Conservation (phyloP, 2,329 filamentous ascomycete species). For the Elsinoe necatrix region DNA sequence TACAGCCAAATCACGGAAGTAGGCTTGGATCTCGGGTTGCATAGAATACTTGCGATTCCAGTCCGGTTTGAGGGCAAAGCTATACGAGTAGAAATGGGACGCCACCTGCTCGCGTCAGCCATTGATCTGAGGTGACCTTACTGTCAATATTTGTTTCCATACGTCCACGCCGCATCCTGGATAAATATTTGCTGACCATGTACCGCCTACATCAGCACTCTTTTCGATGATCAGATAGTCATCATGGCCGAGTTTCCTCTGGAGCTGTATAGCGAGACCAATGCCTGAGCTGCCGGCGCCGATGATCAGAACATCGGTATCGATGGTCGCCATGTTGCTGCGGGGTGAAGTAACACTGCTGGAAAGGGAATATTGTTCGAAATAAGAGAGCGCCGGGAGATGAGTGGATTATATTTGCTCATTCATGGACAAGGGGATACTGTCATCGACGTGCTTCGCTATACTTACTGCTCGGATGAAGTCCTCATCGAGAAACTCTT, state of each 20-base stretch:
- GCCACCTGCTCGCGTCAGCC: not conserved
- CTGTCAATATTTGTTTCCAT: too few species aligned
- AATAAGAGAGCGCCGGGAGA: too few species aligned
- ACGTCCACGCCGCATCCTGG: constrained; percentile 35
- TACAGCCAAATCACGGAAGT: constrained; percentile 23
- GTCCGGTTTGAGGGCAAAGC: constrained; percentile 44
- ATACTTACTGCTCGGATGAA: not conserved
- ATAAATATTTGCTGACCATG: constrained; percentile 31
- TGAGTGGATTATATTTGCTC: too few species aligned
- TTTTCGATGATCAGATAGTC: constrained; percentile 41
- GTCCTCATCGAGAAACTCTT: not conserved
- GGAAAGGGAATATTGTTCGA: too few species aligned
- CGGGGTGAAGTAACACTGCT: not conserved
- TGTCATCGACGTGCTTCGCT: not conserved
- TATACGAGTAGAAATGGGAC: constrained; percentile 45
- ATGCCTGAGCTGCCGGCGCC: constrained; percentile 43
- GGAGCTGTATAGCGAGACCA: constrained; percentile 40
- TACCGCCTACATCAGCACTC: constrained; percentile 31
- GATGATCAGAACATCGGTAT: constrained; percentile 42
- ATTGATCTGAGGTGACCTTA: too few species aligned
- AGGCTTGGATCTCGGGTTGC: constrained; percentile 24
- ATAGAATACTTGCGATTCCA: constrained; percentile 40
- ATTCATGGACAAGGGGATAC: too few species aligned
- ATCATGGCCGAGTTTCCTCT: constrained; percentile 31
- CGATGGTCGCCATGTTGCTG: constrained; percentile 26